Evolutionary conservation across 345 rosid genomes (phyloP).

Genomic region (Mangifera indica): DNA sequence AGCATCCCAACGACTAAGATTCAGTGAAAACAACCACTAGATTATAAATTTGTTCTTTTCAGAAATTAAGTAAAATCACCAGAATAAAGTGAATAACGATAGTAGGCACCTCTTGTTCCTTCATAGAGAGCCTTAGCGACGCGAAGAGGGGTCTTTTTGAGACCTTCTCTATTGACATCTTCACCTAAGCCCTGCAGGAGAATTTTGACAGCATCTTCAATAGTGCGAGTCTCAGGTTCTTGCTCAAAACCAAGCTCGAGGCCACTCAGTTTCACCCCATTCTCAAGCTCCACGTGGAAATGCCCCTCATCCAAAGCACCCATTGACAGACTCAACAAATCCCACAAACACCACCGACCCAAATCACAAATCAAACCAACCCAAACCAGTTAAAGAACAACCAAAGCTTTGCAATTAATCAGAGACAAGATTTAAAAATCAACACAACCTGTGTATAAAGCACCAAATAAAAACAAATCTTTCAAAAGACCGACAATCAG

Average conservation of each 20-base stretch:
- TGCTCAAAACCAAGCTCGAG: slow-evolving; percentile 46
- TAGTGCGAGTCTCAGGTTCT: slow-evolving; percentile 66
- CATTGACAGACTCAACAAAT: slow-evolving; percentile 47
- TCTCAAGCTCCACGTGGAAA: slow-evolving; percentile 54
- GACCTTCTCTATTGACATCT: slow-evolving; percentile 79
- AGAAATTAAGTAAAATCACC: too few species aligned
- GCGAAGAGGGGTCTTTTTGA: slow-evolving; percentile 87
- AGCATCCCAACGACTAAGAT: neutral
- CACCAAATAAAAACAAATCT: neutral
- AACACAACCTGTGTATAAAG: neutral
- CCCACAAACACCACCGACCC: slow-evolving; percentile 15
- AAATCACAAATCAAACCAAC: slow-evolving; percentile 28
- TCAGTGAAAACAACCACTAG: neutral
- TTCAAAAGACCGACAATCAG: neutral
- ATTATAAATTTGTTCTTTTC: neutral
- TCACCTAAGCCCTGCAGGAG: slow-evolving; percentile 81
- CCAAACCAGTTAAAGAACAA: neutral
- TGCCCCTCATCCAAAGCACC: slow-evolving; percentile 78
- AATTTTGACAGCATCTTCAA: slow-evolving; percentile 76
- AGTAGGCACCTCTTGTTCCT: slow-evolving; percentile 68
- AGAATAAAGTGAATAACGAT: neutral
- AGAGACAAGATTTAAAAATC: too few species aligned
- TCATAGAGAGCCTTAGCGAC: slow-evolving; percentile 90
- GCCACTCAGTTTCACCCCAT: slow-evolving; percentile 47
- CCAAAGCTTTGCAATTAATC: neutral